These are phyloP conservation scores for Komagataella mondaviorum DNA, from an alignment of 805 yeast species.

Conservation along the genomic window DNA sequence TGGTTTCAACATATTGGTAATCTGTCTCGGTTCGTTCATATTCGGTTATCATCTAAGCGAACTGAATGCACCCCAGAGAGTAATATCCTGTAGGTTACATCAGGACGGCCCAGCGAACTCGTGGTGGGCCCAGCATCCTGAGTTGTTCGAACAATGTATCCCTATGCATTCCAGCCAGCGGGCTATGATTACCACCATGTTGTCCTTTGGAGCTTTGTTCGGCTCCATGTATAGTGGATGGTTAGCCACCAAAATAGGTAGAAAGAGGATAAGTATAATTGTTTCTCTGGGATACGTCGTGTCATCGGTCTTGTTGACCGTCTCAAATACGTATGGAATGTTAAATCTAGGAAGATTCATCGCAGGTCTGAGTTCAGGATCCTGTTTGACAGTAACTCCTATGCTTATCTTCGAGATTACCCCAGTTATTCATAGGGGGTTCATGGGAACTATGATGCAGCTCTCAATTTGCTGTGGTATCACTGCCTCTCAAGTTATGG, in stretches of 20 bases:
- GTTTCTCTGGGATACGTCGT: constrained; percentile 12
- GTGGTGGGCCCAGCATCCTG: constrained; percentile 22
- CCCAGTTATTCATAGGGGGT: constrained; percentile 25
- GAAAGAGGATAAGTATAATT: constrained; percentile 25
- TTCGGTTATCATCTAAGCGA: constrained; percentile 86
- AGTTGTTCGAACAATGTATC: constrained; percentile 28
- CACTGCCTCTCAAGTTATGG: constrained; percentile 19
- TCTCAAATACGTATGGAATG: constrained; percentile 9
- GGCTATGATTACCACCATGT: constrained; percentile 57
- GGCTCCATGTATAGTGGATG: constrained; percentile 54
- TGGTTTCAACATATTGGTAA: constrained; percentile 16
- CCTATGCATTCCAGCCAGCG: constrained; percentile 35
- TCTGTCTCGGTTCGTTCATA: constrained; percentile 66
- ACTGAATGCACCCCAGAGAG: constrained; percentile 67
- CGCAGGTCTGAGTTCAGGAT: constrained; percentile 25
- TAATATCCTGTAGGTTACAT: constrained; percentile 38
- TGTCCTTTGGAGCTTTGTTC: constrained; percentile 63
- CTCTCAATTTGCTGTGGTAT: constrained; percentile 25
- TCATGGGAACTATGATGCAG: constrained; percentile 25
- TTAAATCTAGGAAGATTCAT: constrained; percentile 20
- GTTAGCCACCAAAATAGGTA: constrained; percentile 48
- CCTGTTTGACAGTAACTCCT: constrained; percentile 25
- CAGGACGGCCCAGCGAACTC: constrained; percentile 14
- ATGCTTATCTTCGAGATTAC: constrained; percentile 25
- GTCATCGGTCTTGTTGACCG: constrained; percentile 18